Conservation (phyloP, 768 basidiomycete species). For the Xerocomus brunneocitrinus region DNA sequence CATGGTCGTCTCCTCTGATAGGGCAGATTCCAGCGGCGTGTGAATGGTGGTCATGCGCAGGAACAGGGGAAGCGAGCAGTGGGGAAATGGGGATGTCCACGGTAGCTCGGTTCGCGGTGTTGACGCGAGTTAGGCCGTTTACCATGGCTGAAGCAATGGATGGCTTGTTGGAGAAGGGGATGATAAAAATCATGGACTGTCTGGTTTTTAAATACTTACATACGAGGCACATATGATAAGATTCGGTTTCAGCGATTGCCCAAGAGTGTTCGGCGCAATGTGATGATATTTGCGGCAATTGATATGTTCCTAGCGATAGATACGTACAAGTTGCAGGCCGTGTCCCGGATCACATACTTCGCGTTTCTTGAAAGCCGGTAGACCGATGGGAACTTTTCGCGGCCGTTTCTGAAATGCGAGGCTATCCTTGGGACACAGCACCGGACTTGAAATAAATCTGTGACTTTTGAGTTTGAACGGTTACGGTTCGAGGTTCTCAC, state of each 20-base stretch:
- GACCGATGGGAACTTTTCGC: not conserved
- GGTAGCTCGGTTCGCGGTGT: not conserved
- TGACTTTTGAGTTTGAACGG: not conserved
- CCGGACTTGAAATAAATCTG: not conserved
- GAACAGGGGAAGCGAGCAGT: slow-evolving; percentile 5
- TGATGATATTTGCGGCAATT: not conserved
- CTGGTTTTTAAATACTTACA: not conserved
- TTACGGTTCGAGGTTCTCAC: not conserved
- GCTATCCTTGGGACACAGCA: not conserved
- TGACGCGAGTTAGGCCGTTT: not conserved
- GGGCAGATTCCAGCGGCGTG: slow-evolving; percentile 33
- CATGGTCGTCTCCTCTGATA: slow-evolving; percentile 34
- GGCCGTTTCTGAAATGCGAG: not conserved
- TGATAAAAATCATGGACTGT: not conserved
- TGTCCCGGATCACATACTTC: not conserved
- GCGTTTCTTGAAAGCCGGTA: not conserved
- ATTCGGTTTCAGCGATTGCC: not conserved
- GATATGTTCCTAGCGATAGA: not conserved
- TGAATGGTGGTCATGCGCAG: slow-evolving; percentile 20
- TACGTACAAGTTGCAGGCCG: not conserved
- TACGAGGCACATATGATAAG: not conserved
- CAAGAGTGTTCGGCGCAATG: not conserved
- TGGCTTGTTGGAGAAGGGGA: not conserved
- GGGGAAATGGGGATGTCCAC: slow-evolving; percentile 6
- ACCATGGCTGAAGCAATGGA: slow-evolving; percentile 3